A percentile compares a stretch with the other conserved stretches of the same genome.
Conservation (phyloP, 805 yeast species). For the Lipomyces orientalis region DNA sequence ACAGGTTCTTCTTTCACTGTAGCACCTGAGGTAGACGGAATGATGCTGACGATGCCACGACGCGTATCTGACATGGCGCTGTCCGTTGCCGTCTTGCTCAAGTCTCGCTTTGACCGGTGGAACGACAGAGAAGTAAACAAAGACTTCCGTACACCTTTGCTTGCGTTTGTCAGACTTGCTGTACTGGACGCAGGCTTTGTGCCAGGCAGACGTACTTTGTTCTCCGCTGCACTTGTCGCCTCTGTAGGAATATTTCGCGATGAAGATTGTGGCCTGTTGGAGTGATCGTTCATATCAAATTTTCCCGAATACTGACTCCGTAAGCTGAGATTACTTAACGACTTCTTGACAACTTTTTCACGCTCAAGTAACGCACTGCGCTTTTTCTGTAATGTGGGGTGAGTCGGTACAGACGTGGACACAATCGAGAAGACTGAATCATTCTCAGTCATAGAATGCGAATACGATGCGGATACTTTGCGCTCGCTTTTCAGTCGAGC, state of each 20-base stretch:
- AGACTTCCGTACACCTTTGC: constrained; percentile 14
- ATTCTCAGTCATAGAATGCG: background rate
- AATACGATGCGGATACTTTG: background rate
- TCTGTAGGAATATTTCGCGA: background rate
- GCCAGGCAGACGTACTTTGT: background rate
- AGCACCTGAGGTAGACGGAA: background rate
- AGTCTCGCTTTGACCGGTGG: constrained; percentile 11
- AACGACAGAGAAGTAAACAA: constrained; percentile 22
- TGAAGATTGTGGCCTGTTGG: background rate
- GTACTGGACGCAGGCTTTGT: background rate
- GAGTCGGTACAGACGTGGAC: constrained; percentile 1
- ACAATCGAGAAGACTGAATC: background rate
- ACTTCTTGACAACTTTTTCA: constrained; percentile 30
- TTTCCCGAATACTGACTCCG: constrained; percentile 28
- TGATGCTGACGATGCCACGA: background rate
- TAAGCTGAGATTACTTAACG: constrained; percentile 33
- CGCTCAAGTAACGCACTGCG: constrained; percentile 35
- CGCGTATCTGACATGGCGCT: background rate
- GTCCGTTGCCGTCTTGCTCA: background rate
- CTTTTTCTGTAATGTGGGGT: constrained; percentile 23
- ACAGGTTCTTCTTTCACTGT: background rate
- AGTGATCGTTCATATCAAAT: constrained; percentile 3
- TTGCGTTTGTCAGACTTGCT: constrained; percentile 7
- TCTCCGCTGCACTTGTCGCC: background rate
- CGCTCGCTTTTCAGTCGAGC: constrained; percentile 6